phyloP scores from a whole-genome alignment of 352 stramenopile species.

The Pythium oligandrum region DNA sequence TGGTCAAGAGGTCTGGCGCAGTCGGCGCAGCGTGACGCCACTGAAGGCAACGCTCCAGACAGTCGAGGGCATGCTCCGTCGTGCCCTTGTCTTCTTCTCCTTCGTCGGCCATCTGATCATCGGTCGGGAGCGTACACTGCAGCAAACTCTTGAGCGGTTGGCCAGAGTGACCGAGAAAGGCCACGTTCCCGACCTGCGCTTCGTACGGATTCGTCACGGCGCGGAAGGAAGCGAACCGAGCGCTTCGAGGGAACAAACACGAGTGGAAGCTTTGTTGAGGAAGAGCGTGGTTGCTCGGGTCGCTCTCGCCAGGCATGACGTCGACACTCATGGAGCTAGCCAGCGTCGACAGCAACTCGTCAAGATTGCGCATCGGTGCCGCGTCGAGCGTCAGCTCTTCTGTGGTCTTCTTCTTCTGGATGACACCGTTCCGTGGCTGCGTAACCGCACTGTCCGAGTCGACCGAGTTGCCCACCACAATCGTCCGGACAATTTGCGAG shows the following conservation, averaged over 20 bases:
- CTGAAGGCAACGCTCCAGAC: constrained; percentile 70
- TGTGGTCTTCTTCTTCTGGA: constrained; percentile 39
- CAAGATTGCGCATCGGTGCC: constrained; percentile 57
- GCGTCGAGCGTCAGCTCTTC: constrained; percentile 37
- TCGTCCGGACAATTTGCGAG: constrained; percentile 62
- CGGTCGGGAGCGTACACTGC: constrained; percentile 40
- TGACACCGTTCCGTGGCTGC: background rate
- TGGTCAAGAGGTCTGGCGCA: constrained; percentile 88
- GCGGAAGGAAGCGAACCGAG: constrained; percentile 76
- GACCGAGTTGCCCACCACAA: constrained; percentile 68
- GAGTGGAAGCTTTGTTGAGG: constrained; percentile 94
- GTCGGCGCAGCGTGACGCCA: constrained; percentile 92
- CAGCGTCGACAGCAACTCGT: constrained; percentile 70
- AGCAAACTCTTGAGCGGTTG: constrained; percentile 86
- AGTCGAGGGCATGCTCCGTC: constrained; percentile 36
- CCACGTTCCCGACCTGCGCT: constrained; percentile 44
- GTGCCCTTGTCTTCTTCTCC: constrained; percentile 19
- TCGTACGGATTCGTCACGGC: constrained; percentile 94
- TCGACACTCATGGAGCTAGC: constrained; percentile 87
- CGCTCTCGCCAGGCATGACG: constrained; percentile 83
- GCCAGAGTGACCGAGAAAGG: constrained; percentile 84
- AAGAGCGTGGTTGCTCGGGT: constrained; percentile 88
- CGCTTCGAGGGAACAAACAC: constrained; percentile 87
- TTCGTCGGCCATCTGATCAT: constrained; percentile 25
- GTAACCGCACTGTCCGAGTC: constrained; percentile 14